These are phyloP conservation scores for Gyromitra esculenta DNA, from an alignment of 2,329 filamentous ascomycete species.

Conservation along the genomic window DNA sequence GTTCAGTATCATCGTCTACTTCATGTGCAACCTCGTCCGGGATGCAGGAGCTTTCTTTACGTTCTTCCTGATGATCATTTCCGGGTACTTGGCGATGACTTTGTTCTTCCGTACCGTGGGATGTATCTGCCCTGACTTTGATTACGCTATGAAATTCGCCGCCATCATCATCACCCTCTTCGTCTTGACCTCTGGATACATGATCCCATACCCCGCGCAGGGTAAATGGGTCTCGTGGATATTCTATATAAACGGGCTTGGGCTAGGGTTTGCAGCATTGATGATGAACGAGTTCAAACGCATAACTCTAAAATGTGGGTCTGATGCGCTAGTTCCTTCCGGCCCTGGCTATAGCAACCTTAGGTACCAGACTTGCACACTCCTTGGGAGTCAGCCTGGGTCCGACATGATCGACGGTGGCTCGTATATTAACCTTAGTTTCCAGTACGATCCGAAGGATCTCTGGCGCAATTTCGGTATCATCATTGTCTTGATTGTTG, in stretches of 20 bases:
- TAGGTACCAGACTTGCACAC: conserved; percentile 80
- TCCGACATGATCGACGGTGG: conserved; percentile 71
- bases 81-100: conserved; percentile 68
- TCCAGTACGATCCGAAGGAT: conserved; percentile 72
- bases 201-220: conserved; percentile 80
- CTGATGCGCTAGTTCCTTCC: conserved; percentile 74
- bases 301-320: conserved; percentile 74
- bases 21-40: conserved; percentile 66
- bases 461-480: conserved; percentile 89
- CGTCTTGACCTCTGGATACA: conserved; percentile 80
- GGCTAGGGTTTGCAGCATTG: conserved; percentile 77
- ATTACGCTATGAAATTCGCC: conserved; percentile 84
- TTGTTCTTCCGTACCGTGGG: conserved; percentile 80
- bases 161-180: conserved; percentile 83
- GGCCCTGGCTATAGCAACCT: conserved; percentile 77
- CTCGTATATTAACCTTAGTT: conserved; percentile 75
- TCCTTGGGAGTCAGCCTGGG: conserved; percentile 75
- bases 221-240: conserved; percentile 84
- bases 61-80: conserved; percentile 67
- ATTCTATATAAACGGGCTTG: conserved; percentile 78
- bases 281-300: conserved; percentile 88
- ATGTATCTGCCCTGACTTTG: conserved; percentile 80
- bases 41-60: conserved; percentile 73
- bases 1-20: conserved; percentile 72
- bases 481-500: conserved; percentile 76